Base-by-base conservation (phyloP, 768 basidiomycete species). In the Amanita jacksonii region DNA sequence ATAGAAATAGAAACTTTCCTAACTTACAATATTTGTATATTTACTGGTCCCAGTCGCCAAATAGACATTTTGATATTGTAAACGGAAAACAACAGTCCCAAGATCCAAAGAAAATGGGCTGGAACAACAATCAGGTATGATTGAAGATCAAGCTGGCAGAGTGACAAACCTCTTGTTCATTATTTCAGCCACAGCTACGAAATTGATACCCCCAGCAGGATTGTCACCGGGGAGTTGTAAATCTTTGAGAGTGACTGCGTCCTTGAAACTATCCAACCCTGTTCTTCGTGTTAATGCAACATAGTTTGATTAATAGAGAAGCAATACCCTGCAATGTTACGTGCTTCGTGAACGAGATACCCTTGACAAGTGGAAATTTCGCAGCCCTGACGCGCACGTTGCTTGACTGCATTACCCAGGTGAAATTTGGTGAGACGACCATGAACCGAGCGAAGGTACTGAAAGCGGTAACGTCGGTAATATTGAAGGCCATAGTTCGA, bases 21-120 rank as follows among this genome's bases (percentile, higher is more conserved):
- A 7, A 55, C 72, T 38, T 56, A 78, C 80, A 46, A 85, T 68
- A 8, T 60, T 52, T 2, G 74, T 74, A 43, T 77, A 65, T 1
- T 60, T 57, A 18, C 74, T 70, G 2, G 68, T 69, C 13, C 81
- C 81, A 20, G 60, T 59, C 20, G 83, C 82, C 34, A 85, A 62
- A 41, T 65, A 63, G 16, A 79, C 68, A 35, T 65, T 69, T 33
- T 76, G 56, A 58, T 82, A 86, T 16, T 65, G 62, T 20, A 87
- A 65, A 45, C 68, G 68, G 52, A 85, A 84, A 3, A 75, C 61
- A 5, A 80, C 74, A 1, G 79, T 81, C 24, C 83, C 84, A 31
- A 87, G 68, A 52, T 74, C 65, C 45, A 87, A 66, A n/a, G 72
- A 62, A 57, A 87, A 85, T 0, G 83, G 80, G 51, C 79, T 82